A percentile compares a stretch with the other conserved stretches of the same genome.
Conservation (phyloP, 2,329 filamentous ascomycete species). For the Fusarium sp. region DNA sequence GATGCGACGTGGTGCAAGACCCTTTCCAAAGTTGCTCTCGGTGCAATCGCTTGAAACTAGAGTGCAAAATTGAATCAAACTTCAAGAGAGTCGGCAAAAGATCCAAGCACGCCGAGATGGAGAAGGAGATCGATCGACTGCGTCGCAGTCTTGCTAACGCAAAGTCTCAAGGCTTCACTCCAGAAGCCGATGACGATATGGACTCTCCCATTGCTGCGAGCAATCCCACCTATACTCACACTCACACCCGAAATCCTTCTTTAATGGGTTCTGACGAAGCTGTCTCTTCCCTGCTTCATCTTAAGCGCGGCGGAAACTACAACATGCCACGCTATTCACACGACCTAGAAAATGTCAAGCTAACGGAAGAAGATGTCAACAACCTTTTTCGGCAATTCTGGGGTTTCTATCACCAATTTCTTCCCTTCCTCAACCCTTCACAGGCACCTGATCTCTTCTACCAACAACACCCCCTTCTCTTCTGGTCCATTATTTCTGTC, state of each 20-base stretch:
- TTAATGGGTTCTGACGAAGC: conserved; percentile 75
- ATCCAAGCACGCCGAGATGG: conserved; percentile 86
- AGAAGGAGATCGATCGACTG: conserved; percentile 78
- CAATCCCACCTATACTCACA: conserved; percentile 66
- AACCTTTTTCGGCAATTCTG: conserved; percentile 80
- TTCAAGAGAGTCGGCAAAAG: conserved; percentile 87
- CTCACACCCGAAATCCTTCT: conserved; percentile 69
- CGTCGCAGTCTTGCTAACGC: conserved; percentile 70
- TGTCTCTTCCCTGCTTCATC: conserved; percentile 71
- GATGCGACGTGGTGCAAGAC: conserved; percentile 85
- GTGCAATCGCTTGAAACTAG: conserved; percentile 80
- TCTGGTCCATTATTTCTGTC: conserved; percentile 84
- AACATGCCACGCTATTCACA: conserved; percentile 67
- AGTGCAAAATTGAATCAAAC: conserved; percentile 87
- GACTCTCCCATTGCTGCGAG: conserved; percentile 64
- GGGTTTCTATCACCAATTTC: conserved; percentile 77
- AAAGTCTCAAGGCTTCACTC: conserved; percentile 64
- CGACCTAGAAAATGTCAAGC: conserved; percentile 69
- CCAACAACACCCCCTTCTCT: conserved; percentile 80
- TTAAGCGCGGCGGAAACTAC: conserved; percentile 72
- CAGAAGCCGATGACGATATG: conserved; percentile 65
- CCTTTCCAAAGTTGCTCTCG: conserved; percentile 81
- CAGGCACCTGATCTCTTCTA: conserved; percentile 78
- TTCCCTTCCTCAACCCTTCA: conserved; percentile 76
- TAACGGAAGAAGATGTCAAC: conserved; percentile 70